Base-by-base conservation (phyloP, 2,329 filamentous ascomycete species). In the Thelonectria olida region DNA sequence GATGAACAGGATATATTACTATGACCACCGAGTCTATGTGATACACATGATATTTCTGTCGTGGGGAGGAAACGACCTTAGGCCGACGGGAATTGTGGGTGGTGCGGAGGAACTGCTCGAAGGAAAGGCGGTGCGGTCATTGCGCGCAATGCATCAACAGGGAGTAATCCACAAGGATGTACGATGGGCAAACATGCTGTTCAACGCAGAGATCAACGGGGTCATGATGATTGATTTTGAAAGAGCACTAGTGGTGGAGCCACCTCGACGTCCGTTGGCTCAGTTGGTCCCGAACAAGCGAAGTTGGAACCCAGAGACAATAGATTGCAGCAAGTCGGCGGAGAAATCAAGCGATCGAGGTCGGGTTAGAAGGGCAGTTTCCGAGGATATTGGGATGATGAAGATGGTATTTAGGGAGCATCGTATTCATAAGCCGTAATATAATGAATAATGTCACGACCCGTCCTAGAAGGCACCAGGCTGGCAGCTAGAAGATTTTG, bases 31-130 rank as follows among this genome's bases (percentile, higher is more conserved):
- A 7, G 73, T 78, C 2, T 66, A 74, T 13, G 66, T 80, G 20
- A 62, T 74, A 19, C 59, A 77, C 41, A 73, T 79, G 58, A 70
- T 64, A 23, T 72, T 79, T 47, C 60, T 79, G n/a, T 77, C 74
- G 0, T 79, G 67, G 72, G 75, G 67, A 45, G 75, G 77, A n/a
- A 8, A 66, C 5, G 38, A 55, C 28, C 20, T 68, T 20, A 4
- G 22, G 28, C 7, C 4, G 17, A 28, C 13, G 44, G 22, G 38
- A 22, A 38, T 12, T 15, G 15, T 39, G 8, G 38, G n/a, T 42
- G 20, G 19, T n/a, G 34, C 4, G n/a, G 12, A 13, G 7, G 51
- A 17, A 22, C 19, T 9, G 42, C 63, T 71, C 13, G 27, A 63
- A 27, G 38, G 12, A 9, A 61, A 62, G 19, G 53, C 65, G 27